Conservation (phyloP, 2,329 filamentous ascomycete genomes). For the Cladosporium velox region DNA sequence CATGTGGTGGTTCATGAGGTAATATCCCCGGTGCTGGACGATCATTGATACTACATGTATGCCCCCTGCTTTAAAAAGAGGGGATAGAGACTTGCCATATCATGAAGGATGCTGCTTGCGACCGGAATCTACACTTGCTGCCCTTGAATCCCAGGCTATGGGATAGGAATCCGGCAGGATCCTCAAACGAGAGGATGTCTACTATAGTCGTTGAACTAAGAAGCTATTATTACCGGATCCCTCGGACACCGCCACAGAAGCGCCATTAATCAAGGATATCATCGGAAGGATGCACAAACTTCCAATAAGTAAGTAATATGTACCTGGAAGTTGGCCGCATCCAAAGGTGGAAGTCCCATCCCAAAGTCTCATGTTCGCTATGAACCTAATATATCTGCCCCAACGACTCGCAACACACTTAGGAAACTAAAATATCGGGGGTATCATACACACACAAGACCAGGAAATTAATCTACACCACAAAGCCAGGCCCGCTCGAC, state of each 20-base stretch:
- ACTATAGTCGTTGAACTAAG: no score
- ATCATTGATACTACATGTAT: no score
- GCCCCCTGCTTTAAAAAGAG: no score
- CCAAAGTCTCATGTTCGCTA: not conserved
- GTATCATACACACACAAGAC: conserved; percentile 1
- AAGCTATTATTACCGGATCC: no score
- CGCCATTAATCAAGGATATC: not conserved
- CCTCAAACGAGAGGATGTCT: no score
- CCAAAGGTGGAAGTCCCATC: not conserved
- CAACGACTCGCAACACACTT: not conserved
- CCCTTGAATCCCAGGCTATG: no score
- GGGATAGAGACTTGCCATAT: not conserved
- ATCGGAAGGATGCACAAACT: not conserved
- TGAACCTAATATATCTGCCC: not conserved
- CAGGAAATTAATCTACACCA: not conserved
- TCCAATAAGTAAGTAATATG: not conserved
- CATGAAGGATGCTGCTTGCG: not conserved
- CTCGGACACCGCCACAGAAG: no score
- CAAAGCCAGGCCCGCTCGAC: not conserved
- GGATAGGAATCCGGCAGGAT: no score
- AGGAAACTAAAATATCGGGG: not conserved
- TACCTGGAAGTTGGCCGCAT: not conserved
- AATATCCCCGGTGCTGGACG: not conserved
- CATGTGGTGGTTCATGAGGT: not conserved
- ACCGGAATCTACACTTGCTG: no score